A percentile compares a stretch with the other conserved stretches of the same genome.
These are phyloP conservation scores for Cladochytrium replicatum DNA, from an alignment of 192 early-diverging fungal genomes.

Conservation along the genomic window DNA sequence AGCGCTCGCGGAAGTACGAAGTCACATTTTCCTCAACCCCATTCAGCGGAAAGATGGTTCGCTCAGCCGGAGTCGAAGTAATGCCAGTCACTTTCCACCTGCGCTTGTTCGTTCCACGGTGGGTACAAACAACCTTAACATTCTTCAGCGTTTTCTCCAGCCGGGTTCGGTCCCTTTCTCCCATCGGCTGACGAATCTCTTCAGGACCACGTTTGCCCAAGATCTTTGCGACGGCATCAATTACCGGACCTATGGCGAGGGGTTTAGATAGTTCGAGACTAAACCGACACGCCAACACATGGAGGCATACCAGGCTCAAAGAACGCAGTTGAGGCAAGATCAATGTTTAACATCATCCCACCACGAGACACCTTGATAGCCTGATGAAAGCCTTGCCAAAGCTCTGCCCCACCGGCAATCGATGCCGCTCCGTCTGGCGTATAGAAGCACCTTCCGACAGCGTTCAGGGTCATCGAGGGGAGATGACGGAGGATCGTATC, in stretches of 20 bases:
- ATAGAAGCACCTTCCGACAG: constrained; percentile 65
- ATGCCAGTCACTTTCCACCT: neutral
- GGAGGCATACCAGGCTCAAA: constrained; percentile 4
- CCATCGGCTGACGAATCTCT: neutral
- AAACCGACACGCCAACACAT: no score
- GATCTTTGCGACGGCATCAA: constrained; percentile 39
- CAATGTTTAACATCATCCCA: constrained; percentile 30
- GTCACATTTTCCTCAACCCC: neutral
- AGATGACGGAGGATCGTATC: constrained; percentile 63
- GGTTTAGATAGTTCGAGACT: no score
- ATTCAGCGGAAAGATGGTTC: neutral
- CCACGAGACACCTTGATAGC: constrained; percentile 57
- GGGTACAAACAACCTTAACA: neutral
- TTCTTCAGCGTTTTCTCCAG: constrained; percentile 5
- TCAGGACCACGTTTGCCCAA: constrained; percentile 25
- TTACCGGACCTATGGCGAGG: no score
- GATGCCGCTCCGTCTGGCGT: constrained; percentile 30
- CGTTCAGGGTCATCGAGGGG: constrained; percentile 45
- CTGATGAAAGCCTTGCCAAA: constrained; percentile 71
- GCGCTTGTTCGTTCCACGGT: neutral
- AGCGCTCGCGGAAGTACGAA: constrained; percentile 10
- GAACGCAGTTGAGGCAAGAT: constrained; percentile 49
- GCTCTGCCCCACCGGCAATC: constrained; percentile 51
- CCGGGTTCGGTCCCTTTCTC: neutral
- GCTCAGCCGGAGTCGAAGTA: neutral